Evolutionary conservation across 2,329 filamentous ascomycete species (phyloP).

Genomic region (Amesomyces nigricolor): DNA sequence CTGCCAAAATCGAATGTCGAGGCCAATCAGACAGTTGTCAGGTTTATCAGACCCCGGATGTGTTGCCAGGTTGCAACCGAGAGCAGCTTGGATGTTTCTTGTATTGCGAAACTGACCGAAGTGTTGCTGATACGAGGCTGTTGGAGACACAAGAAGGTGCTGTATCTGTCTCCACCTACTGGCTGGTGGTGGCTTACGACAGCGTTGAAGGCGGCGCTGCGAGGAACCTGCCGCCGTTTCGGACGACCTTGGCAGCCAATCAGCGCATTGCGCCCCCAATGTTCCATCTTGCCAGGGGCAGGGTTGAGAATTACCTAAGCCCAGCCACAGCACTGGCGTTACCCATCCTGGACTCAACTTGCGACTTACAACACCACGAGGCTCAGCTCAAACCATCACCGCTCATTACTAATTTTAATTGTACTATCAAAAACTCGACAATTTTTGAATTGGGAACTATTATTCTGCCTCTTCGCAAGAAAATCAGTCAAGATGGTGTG

Average conservation of each 20-base stretch:
- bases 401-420: neutral
- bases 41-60: too few species aligned
- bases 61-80: neutral
- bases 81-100: neutral
- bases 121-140: neutral
- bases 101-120: neutral
- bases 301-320: neutral
- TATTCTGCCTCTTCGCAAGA: neutral
- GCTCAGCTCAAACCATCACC: neutral
- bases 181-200: neutral
- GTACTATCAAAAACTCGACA: neutral
- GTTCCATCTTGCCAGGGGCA: neutral
- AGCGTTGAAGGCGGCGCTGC: constrained; percentile 6
- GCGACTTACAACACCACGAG: neutral
- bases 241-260: constrained; percentile 1
- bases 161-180: neutral
- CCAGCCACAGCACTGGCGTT: neutral
- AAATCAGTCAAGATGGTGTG: constrained; percentile 50
- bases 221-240: constrained; percentile 5
- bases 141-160: neutral
- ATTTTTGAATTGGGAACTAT: too few species aligned
- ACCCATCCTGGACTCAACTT: neutral
- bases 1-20: neutral
- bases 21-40: constrained; percentile 1
- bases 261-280: neutral